Percentiles rank a stretch among this genome's conserved stretches.
phyloP scores from a whole-genome alignment of 305 asterid genomes.

The Solanum hybrid region DNA sequence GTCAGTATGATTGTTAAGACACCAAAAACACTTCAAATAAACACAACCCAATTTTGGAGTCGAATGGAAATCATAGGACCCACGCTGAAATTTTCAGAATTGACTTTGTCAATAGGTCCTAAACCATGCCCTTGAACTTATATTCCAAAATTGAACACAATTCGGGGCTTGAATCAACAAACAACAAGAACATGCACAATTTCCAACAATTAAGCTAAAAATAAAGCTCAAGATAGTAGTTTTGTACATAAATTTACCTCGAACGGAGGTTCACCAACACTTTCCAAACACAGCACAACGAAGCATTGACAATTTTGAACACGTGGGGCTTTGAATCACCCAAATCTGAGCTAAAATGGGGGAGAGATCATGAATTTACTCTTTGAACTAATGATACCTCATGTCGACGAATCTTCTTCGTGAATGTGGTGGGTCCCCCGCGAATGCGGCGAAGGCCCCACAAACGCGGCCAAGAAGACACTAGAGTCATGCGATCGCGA shows the following conservation, averaged over 20 bases:
- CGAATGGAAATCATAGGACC: not conserved
- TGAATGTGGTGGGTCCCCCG: not conserved
- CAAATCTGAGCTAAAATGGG: not conserved
- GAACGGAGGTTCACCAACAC: not conserved
- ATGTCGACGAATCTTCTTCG: not conserved
- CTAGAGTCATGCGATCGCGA: not conserved
- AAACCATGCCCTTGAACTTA: not conserved
- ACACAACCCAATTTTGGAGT: not conserved
- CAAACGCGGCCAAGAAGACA: not conserved
- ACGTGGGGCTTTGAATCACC: not conserved
- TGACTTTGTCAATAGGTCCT: not conserved
- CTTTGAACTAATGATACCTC: not conserved
- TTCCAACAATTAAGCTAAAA: not conserved
- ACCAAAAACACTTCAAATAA: not conserved
- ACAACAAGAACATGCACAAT: not conserved
- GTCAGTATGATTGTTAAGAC: not conserved
- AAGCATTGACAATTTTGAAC: not conserved
- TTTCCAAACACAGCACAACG: not conserved
- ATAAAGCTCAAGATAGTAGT: not conserved
- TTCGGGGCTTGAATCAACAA: not conserved
- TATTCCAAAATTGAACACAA: not conserved
- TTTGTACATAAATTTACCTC: not conserved
- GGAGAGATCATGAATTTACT: not conserved
- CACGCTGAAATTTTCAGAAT: not conserved
- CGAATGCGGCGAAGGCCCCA: not conserved